phyloP scores from a whole-genome alignment of 352 stramenopile species.

The Globisporangium viniferum region DNA sequence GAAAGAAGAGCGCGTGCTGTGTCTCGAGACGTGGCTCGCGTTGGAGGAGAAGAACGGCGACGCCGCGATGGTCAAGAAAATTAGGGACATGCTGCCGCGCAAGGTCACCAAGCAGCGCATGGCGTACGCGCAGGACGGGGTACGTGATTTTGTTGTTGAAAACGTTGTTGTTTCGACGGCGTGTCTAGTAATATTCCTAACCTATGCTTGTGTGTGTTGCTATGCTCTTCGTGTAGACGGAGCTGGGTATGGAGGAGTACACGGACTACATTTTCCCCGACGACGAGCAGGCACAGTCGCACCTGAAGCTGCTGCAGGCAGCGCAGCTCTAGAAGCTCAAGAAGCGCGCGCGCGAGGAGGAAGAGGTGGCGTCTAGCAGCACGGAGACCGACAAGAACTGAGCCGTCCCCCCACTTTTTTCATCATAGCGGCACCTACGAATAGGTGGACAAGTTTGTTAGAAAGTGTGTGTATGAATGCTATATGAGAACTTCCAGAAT shows the following conservation, averaged over 20 bases:
- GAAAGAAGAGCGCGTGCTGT: constrained; percentile 95
- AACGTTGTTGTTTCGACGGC: constrained; percentile 13
- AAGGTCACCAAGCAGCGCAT: constrained; percentile 97
- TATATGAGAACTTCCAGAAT: no score
- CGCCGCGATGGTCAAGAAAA: constrained; percentile 62
- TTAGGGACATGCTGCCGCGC: constrained; percentile 92
- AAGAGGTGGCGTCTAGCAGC: constrained; percentile 2
- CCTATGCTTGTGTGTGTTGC: constrained; percentile 3
- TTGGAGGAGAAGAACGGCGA: constrained; percentile 87
- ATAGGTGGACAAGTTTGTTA: neutral
- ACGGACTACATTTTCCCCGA: constrained; percentile 99
- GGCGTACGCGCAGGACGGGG: constrained; percentile 88
- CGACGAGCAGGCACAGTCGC: constrained; percentile 92
- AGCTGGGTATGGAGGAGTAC: constrained; percentile 96
- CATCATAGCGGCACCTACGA: neutral
- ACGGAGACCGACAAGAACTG: constrained; percentile 4
- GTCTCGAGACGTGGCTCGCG: constrained; percentile 95
- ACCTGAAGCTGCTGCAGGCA: constrained; percentile 97
- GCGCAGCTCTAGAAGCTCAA: constrained; percentile 96
- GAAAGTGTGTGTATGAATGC: neutral
- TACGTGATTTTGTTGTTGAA: constrained; percentile 32
- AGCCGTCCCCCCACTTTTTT: neutral
- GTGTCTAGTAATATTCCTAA: neutral
- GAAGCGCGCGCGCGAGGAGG: constrained; percentile 60
- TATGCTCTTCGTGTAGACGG: constrained; percentile 39